A percentile compares a stretch with the other conserved stretches of the same genome.
Conservation (phyloP, 1,139 yeast species). For the Lodderomyces elongisporus region DNA sequence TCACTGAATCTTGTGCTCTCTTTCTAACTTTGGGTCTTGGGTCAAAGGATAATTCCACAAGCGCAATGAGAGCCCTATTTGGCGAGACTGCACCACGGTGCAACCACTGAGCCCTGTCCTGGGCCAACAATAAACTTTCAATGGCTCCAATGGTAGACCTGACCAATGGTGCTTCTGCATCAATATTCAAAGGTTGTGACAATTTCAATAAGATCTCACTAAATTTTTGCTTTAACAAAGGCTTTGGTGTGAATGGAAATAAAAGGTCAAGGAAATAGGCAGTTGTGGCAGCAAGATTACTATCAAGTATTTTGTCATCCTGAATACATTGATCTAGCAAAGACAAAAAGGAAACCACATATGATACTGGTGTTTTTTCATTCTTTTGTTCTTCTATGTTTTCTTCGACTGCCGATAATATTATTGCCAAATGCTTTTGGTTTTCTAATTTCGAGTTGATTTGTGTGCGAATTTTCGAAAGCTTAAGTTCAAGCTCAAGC, state of each 20-base stretch:
- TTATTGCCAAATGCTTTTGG: constrained; percentile 70
- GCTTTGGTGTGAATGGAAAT: constrained; percentile 67
- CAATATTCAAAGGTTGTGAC: constrained; percentile 72
- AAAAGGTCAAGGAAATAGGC: constrained; percentile 79
- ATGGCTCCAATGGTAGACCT: constrained; percentile 83
- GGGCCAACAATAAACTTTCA: constrained; percentile 74
- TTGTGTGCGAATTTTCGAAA: constrained; percentile 68
- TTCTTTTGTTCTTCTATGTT: constrained; percentile 70
- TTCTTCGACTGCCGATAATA: constrained; percentile 86
- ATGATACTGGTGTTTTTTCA: constrained; percentile 60
- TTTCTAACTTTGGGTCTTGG: constrained; percentile 94
- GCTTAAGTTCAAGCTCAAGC: constrained; percentile 50
- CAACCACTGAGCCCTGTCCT: constrained; percentile 76
- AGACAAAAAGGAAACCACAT: constrained; percentile 78
- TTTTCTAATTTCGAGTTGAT: constrained; percentile 71
- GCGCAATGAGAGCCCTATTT: constrained; percentile 73
- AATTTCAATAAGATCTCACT: constrained; percentile 71
- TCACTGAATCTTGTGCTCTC: constrained; percentile 86
- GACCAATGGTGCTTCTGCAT: constrained; percentile 79
- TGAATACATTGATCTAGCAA: constrained; percentile 70
- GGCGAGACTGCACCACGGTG: constrained; percentile 57
- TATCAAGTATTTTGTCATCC: constrained; percentile 52
- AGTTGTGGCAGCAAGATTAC: constrained; percentile 64
- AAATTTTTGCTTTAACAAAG: constrained; percentile 66
- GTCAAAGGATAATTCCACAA: constrained; percentile 76